Evolutionary conservation across 805 yeast genomes (phyloP).

Genomic region (Kodamaea kaohsiungensis): DNA sequence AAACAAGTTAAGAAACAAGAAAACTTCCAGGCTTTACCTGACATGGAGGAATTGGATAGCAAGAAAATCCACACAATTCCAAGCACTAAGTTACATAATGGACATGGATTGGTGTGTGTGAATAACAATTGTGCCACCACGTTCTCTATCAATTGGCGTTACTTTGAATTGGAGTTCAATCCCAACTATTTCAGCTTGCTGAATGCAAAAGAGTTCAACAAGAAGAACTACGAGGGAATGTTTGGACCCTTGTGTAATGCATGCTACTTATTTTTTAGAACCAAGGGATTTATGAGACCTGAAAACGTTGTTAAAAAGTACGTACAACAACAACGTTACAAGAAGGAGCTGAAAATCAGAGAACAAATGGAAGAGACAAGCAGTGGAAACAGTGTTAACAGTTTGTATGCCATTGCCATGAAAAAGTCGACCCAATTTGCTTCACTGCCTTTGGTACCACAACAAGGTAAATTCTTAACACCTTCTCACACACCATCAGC

Average conservation of each 20-base stretch:
- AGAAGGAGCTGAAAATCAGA: constrained; percentile 33
- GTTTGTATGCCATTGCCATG: constrained; percentile 17
- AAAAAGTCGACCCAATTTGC: constrained; percentile 19
- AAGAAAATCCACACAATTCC: constrained; percentile 45
- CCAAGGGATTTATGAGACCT: constrained; percentile 75
- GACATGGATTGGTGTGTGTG: constrained; percentile 42
- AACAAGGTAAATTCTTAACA: constrained; percentile 34
- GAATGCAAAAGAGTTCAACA: constrained; percentile 39
- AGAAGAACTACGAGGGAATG: constrained; percentile 46
- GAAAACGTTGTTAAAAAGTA: constrained; percentile 47
- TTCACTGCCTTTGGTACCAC: constrained; percentile 29
- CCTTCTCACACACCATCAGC: constrained; percentile 43
- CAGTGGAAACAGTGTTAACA: constrained; percentile 9
- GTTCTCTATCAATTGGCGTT: constrained; percentile 44
- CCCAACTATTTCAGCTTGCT: constrained; percentile 39
- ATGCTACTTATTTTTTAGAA: constrained; percentile 43
- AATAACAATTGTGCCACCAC: constrained; percentile 42
- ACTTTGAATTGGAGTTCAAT: constrained; percentile 42
- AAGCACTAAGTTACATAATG: constrained; percentile 34
- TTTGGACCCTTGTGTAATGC: constrained; percentile 50
- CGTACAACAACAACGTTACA: constrained; percentile 45
- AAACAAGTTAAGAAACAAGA: constrained; percentile 8
- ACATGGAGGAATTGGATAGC: constrained; percentile 45
- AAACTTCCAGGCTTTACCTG: constrained; percentile 41
- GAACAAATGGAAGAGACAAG: constrained; percentile 21